Conservation (phyloP, 2,329 filamentous ascomycete species). For the Acarospora socialis region DNA sequence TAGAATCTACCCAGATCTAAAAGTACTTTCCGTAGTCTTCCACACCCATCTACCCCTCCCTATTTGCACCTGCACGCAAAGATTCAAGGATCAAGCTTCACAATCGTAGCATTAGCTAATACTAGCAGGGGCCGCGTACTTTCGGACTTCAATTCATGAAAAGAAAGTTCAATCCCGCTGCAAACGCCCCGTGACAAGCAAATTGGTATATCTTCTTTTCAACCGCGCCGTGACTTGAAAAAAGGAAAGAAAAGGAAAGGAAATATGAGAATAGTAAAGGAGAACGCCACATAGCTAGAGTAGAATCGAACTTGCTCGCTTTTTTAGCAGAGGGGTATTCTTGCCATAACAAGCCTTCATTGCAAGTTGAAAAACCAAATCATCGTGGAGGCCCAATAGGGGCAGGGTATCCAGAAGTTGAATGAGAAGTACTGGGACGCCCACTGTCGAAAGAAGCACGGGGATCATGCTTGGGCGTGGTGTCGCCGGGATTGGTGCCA, state of each 20-base stretch:
- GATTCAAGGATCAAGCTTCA: too few relatives aligned
- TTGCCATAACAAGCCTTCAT: conserved; percentile 8
- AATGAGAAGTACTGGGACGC: conserved; percentile 87
- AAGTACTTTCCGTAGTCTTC: too few relatives aligned
- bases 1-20: too few relatives aligned
- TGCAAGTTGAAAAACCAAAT: conserved; percentile 28
- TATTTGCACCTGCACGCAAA: too few relatives aligned
- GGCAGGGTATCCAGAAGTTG: conserved; percentile 93
- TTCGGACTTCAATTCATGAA: too few relatives aligned
- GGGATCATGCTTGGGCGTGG: conserved; percentile 68
- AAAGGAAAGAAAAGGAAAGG: not conserved
- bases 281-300: not conserved
- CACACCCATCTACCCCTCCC: too few relatives aligned
- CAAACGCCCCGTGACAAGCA: not conserved
- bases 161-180: too few relatives aligned
- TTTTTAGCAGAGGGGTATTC: conserved; percentile 8
- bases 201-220: conserved; percentile 1
- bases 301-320: not conserved
- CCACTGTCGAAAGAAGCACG: conserved; percentile 82
- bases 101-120: too few relatives aligned
- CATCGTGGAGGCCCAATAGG: conserved; percentile 84
- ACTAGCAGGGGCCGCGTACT: too few relatives aligned
- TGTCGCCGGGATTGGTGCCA: conserved; percentile 54
- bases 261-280: not conserved
- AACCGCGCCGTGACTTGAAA: not conserved